Conservation (phyloP, 495 filamentous ascomycete species). For the Hypoxylon fuscum region DNA sequence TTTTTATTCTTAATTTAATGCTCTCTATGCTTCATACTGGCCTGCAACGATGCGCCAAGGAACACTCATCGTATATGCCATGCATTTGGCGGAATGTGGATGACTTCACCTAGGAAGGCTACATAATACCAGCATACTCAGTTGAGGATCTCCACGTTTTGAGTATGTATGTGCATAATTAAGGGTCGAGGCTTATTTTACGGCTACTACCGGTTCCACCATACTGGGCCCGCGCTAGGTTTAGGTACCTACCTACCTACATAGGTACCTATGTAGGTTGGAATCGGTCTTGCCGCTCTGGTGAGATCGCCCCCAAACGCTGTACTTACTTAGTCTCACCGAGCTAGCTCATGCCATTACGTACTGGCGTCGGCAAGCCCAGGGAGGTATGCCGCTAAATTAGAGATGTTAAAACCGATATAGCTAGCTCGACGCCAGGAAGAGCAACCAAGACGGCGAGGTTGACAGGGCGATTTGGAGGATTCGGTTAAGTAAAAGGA, state of each 20-base stretch:
- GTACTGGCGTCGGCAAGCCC: conserved; percentile 25
- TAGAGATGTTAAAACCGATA: not conserved
- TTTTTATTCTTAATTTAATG: too few species aligned
- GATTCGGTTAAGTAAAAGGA: too few species aligned
- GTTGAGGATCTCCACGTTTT: conserved; percentile 2
- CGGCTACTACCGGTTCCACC: conserved; percentile 36
- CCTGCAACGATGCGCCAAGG: not conserved
- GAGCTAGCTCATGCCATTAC: conserved; percentile 28
- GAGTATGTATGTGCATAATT: too few species aligned
- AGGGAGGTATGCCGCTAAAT: conserved; percentile 23
- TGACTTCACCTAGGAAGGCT: too few species aligned
- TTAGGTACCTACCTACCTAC: too few species aligned
- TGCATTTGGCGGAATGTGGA: too few species aligned
- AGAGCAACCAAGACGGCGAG: conserved; percentile 6
- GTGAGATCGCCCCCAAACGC: conserved; percentile 7
- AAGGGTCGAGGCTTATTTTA: conserved; percentile 3
- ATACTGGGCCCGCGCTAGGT: conserved; percentile 17
- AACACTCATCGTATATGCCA: not conserved
- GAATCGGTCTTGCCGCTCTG: conserved; percentile 27
- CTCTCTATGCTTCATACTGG: too few species aligned
- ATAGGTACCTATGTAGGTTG: too few species aligned
- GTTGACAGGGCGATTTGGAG: not conserved
- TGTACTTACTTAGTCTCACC: conserved; percentile 11
- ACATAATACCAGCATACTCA: too few species aligned
- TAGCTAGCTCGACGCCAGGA: conserved; percentile 7